phyloP scores from a whole-genome alignment of 345 rosid genomes.

The Bruguiera parviflora region DNA sequence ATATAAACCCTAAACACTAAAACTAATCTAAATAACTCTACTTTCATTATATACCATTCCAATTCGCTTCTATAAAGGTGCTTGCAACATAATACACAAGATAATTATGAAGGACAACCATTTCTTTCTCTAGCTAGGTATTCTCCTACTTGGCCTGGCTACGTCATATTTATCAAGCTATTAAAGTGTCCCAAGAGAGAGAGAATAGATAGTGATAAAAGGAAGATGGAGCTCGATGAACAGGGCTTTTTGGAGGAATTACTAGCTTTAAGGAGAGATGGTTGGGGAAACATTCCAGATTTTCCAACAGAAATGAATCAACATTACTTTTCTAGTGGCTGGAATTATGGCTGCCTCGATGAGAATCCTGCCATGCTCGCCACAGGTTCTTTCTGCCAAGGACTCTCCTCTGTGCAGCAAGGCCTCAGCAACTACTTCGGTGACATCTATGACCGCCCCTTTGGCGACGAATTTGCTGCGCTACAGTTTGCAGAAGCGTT shows the following conservation, averaged over 20 bases:
- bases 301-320: conserved; percentile 29
- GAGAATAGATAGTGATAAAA: neutral
- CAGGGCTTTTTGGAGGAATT: conserved; percentile 37
- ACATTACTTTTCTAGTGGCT: conserved; percentile 13
- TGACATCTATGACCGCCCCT: conserved; percentile 20
- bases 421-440: conserved; percentile 31
- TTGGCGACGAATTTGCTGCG: conserved; percentile 29
- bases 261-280: conserved; percentile 30
- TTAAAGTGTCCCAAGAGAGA: conserved; percentile 6
- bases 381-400: conserved; percentile 26
- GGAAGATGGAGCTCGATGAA: conserved; percentile 34
- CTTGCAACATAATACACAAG: conserved; percentile 8
- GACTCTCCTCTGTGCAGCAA: conserved; percentile 18
- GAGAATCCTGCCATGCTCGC: neutral
- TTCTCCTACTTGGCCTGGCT: conserved; percentile 26
- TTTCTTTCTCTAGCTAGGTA: conserved; percentile 17
- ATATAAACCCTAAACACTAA: no score
- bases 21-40: no score
- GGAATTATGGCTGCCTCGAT: conserved; percentile 12
- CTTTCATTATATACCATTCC: conserved; percentile 15
- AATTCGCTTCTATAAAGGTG: conserved; percentile 10
- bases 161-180: conserved; percentile 26
- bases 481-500: conserved; percentile 14
- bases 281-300: conserved; percentile 29
- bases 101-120: neutral